A percentile compares a stretch with the other conserved stretches of the same genome.
These are phyloP conservation scores for Gonium pectorale DNA, from an alignment of 139 green algal species.

Conservation along the genomic window DNA sequence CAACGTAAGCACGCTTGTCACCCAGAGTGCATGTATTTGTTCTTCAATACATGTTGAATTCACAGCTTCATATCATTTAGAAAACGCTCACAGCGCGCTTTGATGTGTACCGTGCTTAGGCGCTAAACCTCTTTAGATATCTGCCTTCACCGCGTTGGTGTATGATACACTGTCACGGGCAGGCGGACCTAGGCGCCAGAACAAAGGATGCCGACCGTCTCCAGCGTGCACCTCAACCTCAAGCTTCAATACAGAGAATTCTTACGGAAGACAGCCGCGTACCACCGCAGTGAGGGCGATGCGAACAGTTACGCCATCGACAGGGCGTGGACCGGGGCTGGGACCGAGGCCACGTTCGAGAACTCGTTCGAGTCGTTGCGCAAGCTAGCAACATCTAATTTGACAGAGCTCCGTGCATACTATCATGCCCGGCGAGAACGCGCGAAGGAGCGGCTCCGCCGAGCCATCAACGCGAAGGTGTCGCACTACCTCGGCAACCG, in stretches of 20 bases:
- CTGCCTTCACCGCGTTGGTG: too few relatives aligned
- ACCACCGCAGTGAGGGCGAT: background rate
- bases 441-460: conserved; percentile 42
- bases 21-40: too few relatives aligned
- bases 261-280: conserved; percentile 10
- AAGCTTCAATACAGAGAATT: conserved; percentile 16
- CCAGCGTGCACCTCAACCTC: background rate
- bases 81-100: too few relatives aligned
- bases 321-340: background rate
- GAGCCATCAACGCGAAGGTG: conserved; percentile 24
- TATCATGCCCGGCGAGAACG: conserved; percentile 46
- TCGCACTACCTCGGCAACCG: conserved; percentile 4
- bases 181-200: too few relatives aligned
- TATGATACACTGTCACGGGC: too few relatives aligned
- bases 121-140: too few relatives aligned
- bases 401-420: conserved; percentile 19
- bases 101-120: too few relatives aligned
- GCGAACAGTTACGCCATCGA: background rate
- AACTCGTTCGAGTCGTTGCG: background rate
- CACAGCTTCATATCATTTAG: too few relatives aligned
- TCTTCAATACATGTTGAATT: too few relatives aligned
- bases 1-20: too few relatives aligned
- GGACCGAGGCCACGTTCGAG: background rate
- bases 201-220: background rate
- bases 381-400: background rate